These are phyloP conservation scores for Paspalum vaginatum DNA, from an alignment of 176 grass and related monocot species.

Conservation along the genomic window DNA sequence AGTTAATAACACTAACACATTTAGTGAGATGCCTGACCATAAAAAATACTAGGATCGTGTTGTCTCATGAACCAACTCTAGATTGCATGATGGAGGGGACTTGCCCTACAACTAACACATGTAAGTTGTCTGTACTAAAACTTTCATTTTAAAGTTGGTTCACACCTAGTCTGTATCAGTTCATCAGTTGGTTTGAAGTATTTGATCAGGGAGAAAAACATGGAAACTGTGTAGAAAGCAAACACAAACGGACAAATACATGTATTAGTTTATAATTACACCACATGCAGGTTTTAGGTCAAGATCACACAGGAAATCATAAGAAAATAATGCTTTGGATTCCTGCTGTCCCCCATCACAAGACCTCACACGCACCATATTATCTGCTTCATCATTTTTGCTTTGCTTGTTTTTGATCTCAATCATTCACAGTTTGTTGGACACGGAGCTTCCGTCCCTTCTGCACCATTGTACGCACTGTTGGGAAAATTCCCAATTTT, in stretches of 20 bases:
- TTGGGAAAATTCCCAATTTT: conserved; percentile 8
- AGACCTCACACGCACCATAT: conserved; percentile 27
- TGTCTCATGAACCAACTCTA: neutral
- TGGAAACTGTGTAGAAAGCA: conserved; percentile 7
- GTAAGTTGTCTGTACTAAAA: conserved; percentile 30
- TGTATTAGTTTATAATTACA: neutral
- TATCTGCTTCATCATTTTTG: conserved; percentile 24
- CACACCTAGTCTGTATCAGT: neutral
- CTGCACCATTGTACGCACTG: neutral
- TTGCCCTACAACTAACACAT: conserved; percentile 41
- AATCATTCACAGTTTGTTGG: conserved; percentile 19
- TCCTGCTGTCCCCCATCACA: neutral
- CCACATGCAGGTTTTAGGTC: conserved; percentile 21
- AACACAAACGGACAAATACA: neutral
- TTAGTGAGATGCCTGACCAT: neutral
- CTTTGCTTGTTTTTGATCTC: neutral
- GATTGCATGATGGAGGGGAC: conserved; percentile 7
- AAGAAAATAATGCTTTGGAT: conserved; percentile 21
- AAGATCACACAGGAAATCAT: conserved; percentile 7
- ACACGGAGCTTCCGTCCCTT: neutral
- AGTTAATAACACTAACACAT: neutral
- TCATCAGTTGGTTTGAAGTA: neutral
- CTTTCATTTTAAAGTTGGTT: conserved; percentile 18
- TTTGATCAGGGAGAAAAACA: neutral
- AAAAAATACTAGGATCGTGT: conserved; percentile 2